A percentile compares a stretch with the other conserved stretches of the same genome.
phyloP scores from a whole-genome alignment of 257 asterid genomes.

The Scutellaria galericulata region DNA sequence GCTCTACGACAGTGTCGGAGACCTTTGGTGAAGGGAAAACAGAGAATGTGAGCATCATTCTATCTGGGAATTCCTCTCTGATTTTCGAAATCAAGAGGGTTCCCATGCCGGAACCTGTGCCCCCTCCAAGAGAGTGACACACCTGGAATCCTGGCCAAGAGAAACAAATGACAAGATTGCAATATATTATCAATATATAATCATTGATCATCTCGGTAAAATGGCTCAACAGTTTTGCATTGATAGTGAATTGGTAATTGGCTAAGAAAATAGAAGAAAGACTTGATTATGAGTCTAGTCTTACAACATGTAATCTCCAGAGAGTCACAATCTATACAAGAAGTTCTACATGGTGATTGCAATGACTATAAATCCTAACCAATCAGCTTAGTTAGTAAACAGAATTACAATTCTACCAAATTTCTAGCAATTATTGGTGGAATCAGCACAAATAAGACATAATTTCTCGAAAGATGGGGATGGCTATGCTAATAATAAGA shows the following conservation, averaged over 20 bases:
- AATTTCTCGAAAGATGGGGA: background rate
- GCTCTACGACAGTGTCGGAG: conserved; percentile 72
- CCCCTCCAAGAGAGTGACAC: conserved; percentile 76
- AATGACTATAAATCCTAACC: background rate
- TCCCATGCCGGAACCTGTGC: conserved; percentile 76
- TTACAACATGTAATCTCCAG: no score
- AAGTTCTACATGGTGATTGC: no score
- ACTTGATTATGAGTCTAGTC: background rate
- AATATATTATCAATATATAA: no score
- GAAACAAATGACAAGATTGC: background rate
- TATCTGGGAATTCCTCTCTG: conserved; percentile 71
- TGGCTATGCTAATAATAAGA: background rate
- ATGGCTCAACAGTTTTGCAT: no score
- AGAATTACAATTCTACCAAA: background rate
- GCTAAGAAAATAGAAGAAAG: background rate
- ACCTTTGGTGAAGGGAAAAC: conserved; percentile 79
- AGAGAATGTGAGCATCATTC: conserved; percentile 79
- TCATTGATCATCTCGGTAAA: no score
- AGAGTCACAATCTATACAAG: no score
- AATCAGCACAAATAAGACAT: background rate
- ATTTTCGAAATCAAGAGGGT: conserved; percentile 72
- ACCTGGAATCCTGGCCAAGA: conserved; percentile 60
- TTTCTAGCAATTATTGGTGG: background rate
- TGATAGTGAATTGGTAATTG: background rate
- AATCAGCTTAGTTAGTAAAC: background rate